A percentile compares a stretch with the other conserved stretches of the same genome.
Conservation (phyloP, 177 flowering plant genomes). For the Vitis hybrid region DNA sequence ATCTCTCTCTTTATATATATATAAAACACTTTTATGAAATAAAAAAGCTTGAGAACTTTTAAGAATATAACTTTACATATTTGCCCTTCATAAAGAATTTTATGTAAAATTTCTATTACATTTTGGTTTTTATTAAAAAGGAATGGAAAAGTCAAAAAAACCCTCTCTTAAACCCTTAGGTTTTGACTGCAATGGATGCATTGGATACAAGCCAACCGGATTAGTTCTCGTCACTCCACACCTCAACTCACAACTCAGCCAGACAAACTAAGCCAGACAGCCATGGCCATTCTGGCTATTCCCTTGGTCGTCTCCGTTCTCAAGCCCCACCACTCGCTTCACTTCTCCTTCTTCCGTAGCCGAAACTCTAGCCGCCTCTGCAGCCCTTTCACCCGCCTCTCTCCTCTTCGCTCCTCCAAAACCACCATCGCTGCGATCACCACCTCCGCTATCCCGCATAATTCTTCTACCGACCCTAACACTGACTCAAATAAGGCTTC, state of each 20-base stretch:
- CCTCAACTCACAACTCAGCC: not conserved
- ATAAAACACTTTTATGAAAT: no score
- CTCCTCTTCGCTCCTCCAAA: constrained; percentile 12
- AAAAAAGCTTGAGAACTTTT: no score
- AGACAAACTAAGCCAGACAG: not conserved
- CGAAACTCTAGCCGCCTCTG: constrained; percentile 23
- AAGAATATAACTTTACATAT: no score
- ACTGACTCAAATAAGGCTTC: constrained; percentile 25
- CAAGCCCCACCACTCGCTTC: constrained; percentile 33
- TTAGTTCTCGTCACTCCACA: no score
- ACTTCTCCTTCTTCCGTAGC: constrained; percentile 27
- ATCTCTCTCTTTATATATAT: no score
- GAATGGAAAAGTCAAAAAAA: no score
- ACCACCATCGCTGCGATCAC: constrained; percentile 24
- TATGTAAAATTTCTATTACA: no score
- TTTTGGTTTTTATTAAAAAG: no score
- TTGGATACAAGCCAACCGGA: no score
- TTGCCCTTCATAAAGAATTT: no score
- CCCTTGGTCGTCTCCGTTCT: constrained; percentile 55
- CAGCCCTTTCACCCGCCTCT: constrained; percentile 10
- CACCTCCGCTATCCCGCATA: constrained; percentile 26
- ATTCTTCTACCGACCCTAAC: constrained; percentile 18
- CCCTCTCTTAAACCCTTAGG: no score
- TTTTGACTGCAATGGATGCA: no score
- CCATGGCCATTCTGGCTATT: constrained; percentile 59